Evolutionary conservation across 179 eudicot genomes (phyloP).

Genomic region (Sideroxylon spinosum): DNA sequence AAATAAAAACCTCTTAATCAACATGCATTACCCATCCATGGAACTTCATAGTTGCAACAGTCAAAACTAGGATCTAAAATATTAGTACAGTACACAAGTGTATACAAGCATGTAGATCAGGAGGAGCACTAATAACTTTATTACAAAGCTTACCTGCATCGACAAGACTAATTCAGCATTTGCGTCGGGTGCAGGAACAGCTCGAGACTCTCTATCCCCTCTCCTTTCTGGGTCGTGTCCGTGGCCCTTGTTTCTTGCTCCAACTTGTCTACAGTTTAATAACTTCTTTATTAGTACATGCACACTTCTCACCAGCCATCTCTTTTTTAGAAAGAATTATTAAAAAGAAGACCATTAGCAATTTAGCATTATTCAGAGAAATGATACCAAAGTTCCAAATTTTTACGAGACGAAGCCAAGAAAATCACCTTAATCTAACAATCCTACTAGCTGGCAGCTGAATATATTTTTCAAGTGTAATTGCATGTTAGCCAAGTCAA

Average conservation of each 20-base stretch:
- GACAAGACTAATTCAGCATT: constrained; percentile 83
- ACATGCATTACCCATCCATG: background rate
- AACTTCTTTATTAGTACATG: background rate
- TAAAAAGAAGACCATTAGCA: background rate
- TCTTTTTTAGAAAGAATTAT: background rate
- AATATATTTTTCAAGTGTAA: background rate
- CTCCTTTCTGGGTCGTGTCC: constrained; percentile 58
- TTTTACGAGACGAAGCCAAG: background rate
- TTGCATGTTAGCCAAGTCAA: background rate
- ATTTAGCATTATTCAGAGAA: background rate
- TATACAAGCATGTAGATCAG: background rate
- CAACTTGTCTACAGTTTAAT: constrained; percentile 53
- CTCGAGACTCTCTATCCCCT: constrained; percentile 71
- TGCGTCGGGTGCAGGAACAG: constrained; percentile 88
- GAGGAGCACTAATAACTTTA: background rate
- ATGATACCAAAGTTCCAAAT: background rate
- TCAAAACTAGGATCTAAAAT: background rate
- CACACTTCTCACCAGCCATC: constrained; percentile 4
- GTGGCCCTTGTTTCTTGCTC: constrained; percentile 66
- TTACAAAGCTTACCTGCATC: constrained; percentile 55
- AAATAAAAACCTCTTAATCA: background rate
- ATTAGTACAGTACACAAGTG: no score
- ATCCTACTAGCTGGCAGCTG: constrained; percentile 7
- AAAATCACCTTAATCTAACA: constrained; percentile 2
- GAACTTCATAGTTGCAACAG: background rate